Percentiles rank a stretch among this genome's conserved stretches.
Evolutionary conservation across 2,329 filamentous ascomycete genomes (phyloP).

Genomic region (Chalaropsis thielavioides): DNA sequence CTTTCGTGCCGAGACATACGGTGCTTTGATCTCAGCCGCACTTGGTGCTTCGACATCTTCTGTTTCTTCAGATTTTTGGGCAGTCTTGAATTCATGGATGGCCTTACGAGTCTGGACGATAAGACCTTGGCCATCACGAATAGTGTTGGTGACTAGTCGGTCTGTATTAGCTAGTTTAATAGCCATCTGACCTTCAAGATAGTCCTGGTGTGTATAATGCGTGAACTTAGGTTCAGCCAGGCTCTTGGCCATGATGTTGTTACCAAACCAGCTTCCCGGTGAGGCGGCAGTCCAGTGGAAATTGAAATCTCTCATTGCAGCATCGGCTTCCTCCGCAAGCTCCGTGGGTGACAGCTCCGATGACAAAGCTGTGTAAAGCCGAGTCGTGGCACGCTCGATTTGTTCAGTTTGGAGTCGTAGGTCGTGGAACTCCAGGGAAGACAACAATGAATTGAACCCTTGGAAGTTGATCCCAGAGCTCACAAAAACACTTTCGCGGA

Average conservation of each 20-base stretch:
- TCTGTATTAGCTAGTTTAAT: neutral
- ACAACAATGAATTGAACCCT: conserved; percentile 7
- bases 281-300: conserved; percentile 17
- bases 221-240: neutral
- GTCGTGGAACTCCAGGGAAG: conserved; percentile 1
- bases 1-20: conserved; percentile 10
- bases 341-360: neutral
- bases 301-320: conserved; percentile 13
- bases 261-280: conserved; percentile 15
- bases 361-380: neutral
- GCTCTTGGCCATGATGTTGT: conserved; percentile 3
- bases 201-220: conserved; percentile 14
- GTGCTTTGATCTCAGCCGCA: neutral
- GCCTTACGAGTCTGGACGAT: neutral
- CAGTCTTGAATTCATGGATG: neutral
- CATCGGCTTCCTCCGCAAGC: conserved; percentile 8
- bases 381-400: neutral
- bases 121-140: conserved; percentile 9
- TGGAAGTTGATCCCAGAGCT: conserved; percentile 4
- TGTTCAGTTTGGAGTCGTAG: conserved; percentile 13
- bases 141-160: neutral
- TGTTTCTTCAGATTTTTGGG: neutral
- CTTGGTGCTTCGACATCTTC: neutral
- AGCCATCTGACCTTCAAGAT: conserved; percentile 7
- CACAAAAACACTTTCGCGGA: conserved; percentile 1